Evolutionary conservation across 345 rosid species (phyloP), one percentile per base, ranked within the genome.

Genomic region (Punica granatum): DNA sequence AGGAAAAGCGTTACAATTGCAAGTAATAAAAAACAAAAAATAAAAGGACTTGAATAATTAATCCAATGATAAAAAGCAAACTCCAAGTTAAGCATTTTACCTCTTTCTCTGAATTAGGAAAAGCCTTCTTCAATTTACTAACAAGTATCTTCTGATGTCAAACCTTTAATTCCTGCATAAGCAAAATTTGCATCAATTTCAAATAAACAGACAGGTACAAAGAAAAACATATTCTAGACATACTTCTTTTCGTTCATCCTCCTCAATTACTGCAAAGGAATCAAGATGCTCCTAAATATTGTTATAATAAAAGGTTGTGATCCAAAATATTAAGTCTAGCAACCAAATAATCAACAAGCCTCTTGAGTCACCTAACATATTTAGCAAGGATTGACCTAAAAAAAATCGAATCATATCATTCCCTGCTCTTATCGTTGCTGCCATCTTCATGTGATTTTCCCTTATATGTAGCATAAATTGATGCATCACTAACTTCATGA

Each of bases 31-130:
- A 37, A n/a, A 46, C 13, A 66, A 35, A 41, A 11, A 11, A 54
- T 10, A 48, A 49, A 39, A 30, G 18, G 28, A 34, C n/a, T n/a
- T n/a, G n/a, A n/a, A n/a, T n/a, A n/a, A n/a, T n/a, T n/a, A n/a
- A n/a, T n/a, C n/a, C n/a, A n/a, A n/a, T n/a, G n/a, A 18, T 63
- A 48, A 48, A 12, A 18, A 41, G 48, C 34, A 34, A 33, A 48
- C 16, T 34, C 26, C 36, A 39, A 51, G 56, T 42, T 32, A 42
- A 65, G 53, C 61, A 46, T 59, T 46, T 51, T 73, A 94, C 99
- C 97, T 91, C 97, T 78, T 81, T 89, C 81, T 94, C 96, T 60
- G 91, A 81, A 65, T 81, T 82, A 3, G 91, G 84, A 34, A 94
- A 88, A 34, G 89, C 81, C 78, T 89, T 87, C 78, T 82, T 86